These are phyloP conservation scores for Mimosa pudica DNA, from an alignment of 306 rosid species.

Conservation along the genomic window DNA sequence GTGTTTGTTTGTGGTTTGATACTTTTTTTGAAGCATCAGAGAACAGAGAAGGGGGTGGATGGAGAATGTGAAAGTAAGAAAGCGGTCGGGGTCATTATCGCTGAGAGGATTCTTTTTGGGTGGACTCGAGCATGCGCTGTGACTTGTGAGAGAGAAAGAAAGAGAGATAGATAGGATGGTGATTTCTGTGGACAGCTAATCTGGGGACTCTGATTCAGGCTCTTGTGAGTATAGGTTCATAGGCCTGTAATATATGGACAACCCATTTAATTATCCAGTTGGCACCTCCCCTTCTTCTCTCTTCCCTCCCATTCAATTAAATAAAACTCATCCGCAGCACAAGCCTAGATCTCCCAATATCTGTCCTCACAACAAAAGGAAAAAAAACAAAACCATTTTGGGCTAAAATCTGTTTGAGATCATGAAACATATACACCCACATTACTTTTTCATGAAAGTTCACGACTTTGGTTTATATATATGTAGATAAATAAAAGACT, in stretches of 20 bases:
- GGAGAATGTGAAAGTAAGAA: neutral
- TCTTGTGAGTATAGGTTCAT: conserved; percentile 32
- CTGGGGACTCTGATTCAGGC: conserved; percentile 47
- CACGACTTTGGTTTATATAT: neutral
- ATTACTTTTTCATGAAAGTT: neutral
- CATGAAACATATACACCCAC: neutral
- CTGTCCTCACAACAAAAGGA: neutral
- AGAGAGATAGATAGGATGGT: conserved; percentile 7
- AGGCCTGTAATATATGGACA: conserved; percentile 52
- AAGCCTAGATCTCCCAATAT: neutral
- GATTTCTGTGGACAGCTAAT: conserved; percentile 46
- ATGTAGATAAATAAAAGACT: too few relatives aligned
- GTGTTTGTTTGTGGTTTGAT: neutral
- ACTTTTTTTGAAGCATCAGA: neutral
- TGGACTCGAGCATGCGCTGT: conserved; percentile 39
- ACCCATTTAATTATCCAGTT: conserved; percentile 41
- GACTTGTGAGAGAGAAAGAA: conserved; percentile 23
- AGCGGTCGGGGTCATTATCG: conserved; percentile 1
- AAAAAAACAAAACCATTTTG: neutral
- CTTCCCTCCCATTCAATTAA: neutral
- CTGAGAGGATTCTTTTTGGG: conserved; percentile 16
- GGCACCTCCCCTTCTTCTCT: neutral
- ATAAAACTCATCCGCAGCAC: neutral
- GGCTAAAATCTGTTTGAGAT: neutral
- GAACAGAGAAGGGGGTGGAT: neutral